Percentiles rank a stretch among this genome's conserved stretches.
phyloP scores from a whole-genome alignment of 2,329 filamentous ascomycete species.

The Aaosphaeria pasadenensis region DNA sequence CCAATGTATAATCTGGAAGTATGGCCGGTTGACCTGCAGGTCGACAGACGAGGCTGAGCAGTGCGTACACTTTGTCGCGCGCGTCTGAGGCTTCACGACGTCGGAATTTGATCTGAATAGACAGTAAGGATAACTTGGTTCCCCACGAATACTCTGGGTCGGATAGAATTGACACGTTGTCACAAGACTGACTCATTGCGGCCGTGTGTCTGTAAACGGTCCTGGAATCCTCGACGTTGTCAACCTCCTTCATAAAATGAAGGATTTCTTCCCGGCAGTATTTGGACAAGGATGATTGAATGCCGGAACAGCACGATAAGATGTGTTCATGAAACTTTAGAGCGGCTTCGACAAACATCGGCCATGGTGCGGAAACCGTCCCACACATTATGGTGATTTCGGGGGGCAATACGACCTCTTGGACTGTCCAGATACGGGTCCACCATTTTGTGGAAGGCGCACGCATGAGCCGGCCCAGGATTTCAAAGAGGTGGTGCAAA shows the following conservation, averaged over 20 bases:
- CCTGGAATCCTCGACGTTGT: not conserved
- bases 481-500: not conserved
- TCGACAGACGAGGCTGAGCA: slow-evolving; percentile 5
- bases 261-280: slow-evolving; percentile 4
- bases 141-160: no score
- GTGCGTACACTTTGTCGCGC: slow-evolving; percentile 16
- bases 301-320: slow-evolving; percentile 1
- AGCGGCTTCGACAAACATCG: slow-evolving; percentile 7
- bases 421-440: slow-evolving; percentile 6
- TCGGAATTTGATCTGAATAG: slow-evolving; percentile 4
- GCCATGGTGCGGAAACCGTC: slow-evolving; percentile 8
- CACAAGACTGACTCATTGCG: not conserved
- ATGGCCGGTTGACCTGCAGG: not conserved
- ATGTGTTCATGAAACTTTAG: slow-evolving; percentile 1
- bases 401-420: slow-evolving; percentile 9
- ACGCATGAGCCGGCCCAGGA: not conserved
- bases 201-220: not conserved
- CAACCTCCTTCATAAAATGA: not conserved
- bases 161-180: no score
- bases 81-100: slow-evolving; percentile 13
- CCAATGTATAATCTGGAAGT: slow-evolving; percentile 8
- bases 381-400: slow-evolving; percentile 6
- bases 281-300: not conserved
- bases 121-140: not conserved
- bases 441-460: slow-evolving; percentile 6